These are phyloP conservation scores for Yarrowia porcina DNA, from an alignment of 805 yeast species.

Conservation along the genomic window DNA sequence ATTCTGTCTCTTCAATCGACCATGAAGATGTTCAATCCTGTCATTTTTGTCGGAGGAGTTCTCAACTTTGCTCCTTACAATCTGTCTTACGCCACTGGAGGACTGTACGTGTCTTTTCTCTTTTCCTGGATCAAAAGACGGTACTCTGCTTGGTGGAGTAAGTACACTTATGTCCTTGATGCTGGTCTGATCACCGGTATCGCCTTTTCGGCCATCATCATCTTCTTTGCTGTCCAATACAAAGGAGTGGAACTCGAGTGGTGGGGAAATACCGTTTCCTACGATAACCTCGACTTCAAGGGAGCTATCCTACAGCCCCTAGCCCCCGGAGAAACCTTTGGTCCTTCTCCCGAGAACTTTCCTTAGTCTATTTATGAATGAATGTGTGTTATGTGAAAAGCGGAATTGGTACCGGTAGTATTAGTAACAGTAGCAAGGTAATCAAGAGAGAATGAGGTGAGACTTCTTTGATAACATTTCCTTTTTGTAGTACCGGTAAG, in stretches of 20 bases:
- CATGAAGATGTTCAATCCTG: conserved; percentile 43
- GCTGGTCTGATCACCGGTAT: conserved; percentile 51
- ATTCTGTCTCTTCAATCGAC: conserved; percentile 27
- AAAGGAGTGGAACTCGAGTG: conserved; percentile 40
- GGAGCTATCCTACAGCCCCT: neutral
- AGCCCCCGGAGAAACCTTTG: conserved; percentile 16
- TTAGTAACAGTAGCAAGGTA: too few species aligned
- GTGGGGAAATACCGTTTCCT: conserved; percentile 47
- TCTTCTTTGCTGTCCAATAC: conserved; percentile 44
- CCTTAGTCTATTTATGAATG: conserved; percentile 3
- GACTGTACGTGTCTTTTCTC: conserved; percentile 41
- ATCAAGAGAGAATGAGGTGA: too few species aligned
- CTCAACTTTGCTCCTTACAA: conserved; percentile 45
- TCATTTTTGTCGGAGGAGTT: conserved; percentile 47
- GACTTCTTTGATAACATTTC: too few species aligned
- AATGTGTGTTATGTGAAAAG: too few species aligned
- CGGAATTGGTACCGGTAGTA: too few species aligned
- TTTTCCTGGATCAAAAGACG: conserved; percentile 48
- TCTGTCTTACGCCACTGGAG: conserved; percentile 44
- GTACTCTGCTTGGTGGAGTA: conserved; percentile 52
- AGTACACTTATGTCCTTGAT: conserved; percentile 49
- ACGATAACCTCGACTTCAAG: conserved; percentile 26
- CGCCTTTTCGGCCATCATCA: conserved; percentile 47
- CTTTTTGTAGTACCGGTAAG: too few species aligned
- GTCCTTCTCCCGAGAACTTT: conserved; percentile 21